These are phyloP conservation scores for Rhizomucor pusillus DNA, from an alignment of 371 early-diverging fungal species.

Conservation along the genomic window DNA sequence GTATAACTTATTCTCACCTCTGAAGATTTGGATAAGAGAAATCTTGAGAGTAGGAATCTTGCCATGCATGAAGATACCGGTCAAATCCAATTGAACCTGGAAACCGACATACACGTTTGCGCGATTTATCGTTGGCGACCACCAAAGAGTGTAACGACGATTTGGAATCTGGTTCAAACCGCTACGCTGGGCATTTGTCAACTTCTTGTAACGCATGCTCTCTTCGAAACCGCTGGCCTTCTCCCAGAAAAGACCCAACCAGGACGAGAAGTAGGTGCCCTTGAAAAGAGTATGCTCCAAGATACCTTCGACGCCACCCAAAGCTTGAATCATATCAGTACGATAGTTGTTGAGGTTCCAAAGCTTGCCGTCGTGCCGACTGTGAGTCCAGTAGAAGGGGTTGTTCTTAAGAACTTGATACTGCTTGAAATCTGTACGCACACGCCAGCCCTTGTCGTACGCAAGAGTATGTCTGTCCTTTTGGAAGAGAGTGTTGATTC, in stretches of 20 bases:
- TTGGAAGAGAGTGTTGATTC: constrained; percentile 96
- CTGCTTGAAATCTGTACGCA: constrained; percentile 96
- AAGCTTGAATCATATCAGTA: constrained; percentile 97
- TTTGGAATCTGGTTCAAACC: constrained; percentile 99
- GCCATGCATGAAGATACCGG: constrained; percentile 99
- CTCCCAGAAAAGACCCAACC: constrained; percentile 99
- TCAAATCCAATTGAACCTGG: constrained; percentile 98
- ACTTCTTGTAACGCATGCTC: constrained; percentile 78
- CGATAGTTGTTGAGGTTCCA: constrained; percentile 97
- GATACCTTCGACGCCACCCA: constrained; percentile 98
- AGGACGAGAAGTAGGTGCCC: constrained; percentile 96
- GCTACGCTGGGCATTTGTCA: constrained; percentile 98
- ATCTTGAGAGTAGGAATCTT: constrained; percentile 99
- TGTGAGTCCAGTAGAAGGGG: constrained; percentile 95
- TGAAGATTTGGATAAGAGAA: constrained; percentile 98
- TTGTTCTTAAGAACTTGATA: constrained; percentile 95
- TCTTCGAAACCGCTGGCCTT: constrained; percentile 50
- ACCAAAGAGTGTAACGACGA: constrained; percentile 99
- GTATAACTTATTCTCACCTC: constrained; percentile 30
- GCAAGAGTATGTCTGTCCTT: constrained; percentile 97
- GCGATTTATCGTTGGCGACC: constrained; percentile 98
- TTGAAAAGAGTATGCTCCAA: constrained; percentile 98
- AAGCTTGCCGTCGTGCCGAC: constrained; percentile 96
- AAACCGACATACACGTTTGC: constrained; percentile 99
- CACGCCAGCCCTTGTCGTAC: constrained; percentile 99